Percentiles rank a stretch among this genome's conserved stretches.
phyloP scores from a whole-genome alignment of 768 basidiomycete genomes.

The Gautieria morchelliformis region DNA sequence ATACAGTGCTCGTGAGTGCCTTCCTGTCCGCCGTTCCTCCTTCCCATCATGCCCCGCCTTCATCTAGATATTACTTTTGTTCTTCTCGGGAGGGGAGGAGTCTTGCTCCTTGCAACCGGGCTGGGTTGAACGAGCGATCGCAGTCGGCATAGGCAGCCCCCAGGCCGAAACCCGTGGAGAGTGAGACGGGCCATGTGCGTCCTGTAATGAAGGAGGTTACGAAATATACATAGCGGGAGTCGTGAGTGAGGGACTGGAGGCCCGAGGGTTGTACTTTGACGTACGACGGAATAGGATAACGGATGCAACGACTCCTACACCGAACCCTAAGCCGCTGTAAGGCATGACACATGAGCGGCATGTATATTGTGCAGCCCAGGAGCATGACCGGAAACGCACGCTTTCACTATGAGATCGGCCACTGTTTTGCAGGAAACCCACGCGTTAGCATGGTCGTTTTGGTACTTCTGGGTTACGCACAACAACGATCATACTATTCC shows the following conservation, averaged over 20 bases:
- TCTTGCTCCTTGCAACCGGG: constrained; percentile 76
- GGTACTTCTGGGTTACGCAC: constrained; percentile 37
- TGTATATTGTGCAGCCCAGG: background rate
- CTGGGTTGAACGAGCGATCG: constrained; percentile 87
- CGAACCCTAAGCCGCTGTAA: constrained; percentile 76
- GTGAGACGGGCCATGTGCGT: constrained; percentile 85
- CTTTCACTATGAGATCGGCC: constrained; percentile 79
- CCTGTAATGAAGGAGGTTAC: constrained; percentile 33
- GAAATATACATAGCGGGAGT: constrained; percentile 5
- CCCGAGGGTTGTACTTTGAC: constrained; percentile 24
- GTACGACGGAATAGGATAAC: constrained; percentile 86
- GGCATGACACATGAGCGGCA: constrained; percentile 9
- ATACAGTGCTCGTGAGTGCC: background rate
- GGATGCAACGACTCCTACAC: constrained; percentile 79
- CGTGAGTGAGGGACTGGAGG: background rate
- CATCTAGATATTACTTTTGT: background rate
- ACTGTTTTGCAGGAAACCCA: constrained; percentile 28
- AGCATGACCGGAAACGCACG: constrained; percentile 38
- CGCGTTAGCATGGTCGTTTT: background rate
- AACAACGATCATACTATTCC: constrained; percentile 71
- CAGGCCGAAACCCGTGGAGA: constrained; percentile 78
- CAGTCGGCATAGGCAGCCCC: constrained; percentile 88
- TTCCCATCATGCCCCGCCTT: background rate
- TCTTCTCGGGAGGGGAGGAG: constrained; percentile 37
- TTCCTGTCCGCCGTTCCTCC: background rate